Evolutionary conservation across 306 rosid genomes (phyloP).

Genomic region (Alnus glutinosa): DNA sequence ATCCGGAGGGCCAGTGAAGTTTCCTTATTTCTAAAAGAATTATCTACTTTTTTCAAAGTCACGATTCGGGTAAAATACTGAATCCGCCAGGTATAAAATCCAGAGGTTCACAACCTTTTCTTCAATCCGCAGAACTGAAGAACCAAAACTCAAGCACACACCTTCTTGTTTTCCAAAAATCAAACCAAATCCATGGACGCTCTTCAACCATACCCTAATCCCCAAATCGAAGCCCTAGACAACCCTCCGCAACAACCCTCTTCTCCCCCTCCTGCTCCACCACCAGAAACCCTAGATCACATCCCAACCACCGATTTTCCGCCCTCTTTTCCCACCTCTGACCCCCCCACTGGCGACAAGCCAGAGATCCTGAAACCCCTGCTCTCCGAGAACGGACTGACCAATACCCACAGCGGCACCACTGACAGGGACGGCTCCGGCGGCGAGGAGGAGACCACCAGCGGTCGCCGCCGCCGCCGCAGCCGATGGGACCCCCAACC

Average conservation of each 20-base stretch:
- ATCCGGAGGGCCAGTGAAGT: too few species aligned
- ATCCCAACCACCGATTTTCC: slow-evolving; percentile 9
- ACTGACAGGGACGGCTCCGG: slow-evolving; percentile 82
- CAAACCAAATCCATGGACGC: background rate
- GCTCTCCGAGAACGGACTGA: slow-evolving; percentile 68
- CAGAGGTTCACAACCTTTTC: too few species aligned
- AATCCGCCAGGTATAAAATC: too few species aligned
- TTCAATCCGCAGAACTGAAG: too few species aligned
- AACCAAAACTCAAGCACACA: too few species aligned
- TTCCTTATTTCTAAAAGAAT: too few species aligned
- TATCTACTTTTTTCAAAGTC: too few species aligned
- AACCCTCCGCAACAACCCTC: slow-evolving; percentile 8
- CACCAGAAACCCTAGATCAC: slow-evolving; percentile 26
- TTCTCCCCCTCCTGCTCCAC: slow-evolving; percentile 27
- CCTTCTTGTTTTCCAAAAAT: too few species aligned
- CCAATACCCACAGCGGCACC: slow-evolving; percentile 75
- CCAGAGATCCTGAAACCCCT: slow-evolving; percentile 42
- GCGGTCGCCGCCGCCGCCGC: slow-evolving; percentile 77
- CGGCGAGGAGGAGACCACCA: slow-evolving; percentile 88
- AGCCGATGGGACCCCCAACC: slow-evolving; percentile 99
- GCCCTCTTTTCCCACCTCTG: slow-evolving; percentile 11
- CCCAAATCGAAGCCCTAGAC: slow-evolving; percentile 30
- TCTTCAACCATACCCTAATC: slow-evolving; percentile 35
- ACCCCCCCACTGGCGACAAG: background rate
- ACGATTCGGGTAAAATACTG: too few species aligned